Percentiles rank a stretch among this genome's conserved stretches.
Evolutionary conservation across 163 green algal genomes (phyloP).

Genomic region (Scenedesmus sp.): DNA sequence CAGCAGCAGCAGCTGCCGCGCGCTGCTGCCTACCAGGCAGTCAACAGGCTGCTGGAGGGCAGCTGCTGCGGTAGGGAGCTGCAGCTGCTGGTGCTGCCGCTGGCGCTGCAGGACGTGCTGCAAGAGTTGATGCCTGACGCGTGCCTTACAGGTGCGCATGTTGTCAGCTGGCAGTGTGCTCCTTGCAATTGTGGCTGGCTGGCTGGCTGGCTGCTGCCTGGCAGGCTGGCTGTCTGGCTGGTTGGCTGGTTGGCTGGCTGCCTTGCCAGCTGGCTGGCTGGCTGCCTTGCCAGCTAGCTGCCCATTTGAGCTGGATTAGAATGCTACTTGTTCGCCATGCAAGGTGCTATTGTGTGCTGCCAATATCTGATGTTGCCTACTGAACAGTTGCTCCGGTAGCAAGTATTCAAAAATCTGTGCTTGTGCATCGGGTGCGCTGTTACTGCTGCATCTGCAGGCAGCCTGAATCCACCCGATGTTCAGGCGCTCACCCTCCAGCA

Average conservation of each 20-base stretch:
- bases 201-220: background rate
- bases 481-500: background rate
- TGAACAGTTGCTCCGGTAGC: background rate
- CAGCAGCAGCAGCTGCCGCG: background rate
- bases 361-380: background rate
- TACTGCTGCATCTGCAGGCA: background rate
- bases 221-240: no score
- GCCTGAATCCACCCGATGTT: background rate
- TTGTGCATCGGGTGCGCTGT: background rate
- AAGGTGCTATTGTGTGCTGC: no score
- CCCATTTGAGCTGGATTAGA: no score
- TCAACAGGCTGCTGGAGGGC: slow-evolving; percentile 12
- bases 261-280: no score
- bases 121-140: background rate
- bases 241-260: no score
- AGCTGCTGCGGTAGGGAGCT: background rate
- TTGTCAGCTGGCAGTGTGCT: no score
- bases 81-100: slow-evolving; percentile 29
- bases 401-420: no score
- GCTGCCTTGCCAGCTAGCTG: no score
- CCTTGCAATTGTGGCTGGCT: no score
- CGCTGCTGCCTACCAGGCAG: background rate
- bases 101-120: slow-evolving; percentile 5
- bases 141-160: background rate
- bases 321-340: no score